Evolutionary conservation across 345 rosid species (phyloP), one percentile per base, ranked within the genome.

Genomic region (Citrus trifoliata): DNA sequence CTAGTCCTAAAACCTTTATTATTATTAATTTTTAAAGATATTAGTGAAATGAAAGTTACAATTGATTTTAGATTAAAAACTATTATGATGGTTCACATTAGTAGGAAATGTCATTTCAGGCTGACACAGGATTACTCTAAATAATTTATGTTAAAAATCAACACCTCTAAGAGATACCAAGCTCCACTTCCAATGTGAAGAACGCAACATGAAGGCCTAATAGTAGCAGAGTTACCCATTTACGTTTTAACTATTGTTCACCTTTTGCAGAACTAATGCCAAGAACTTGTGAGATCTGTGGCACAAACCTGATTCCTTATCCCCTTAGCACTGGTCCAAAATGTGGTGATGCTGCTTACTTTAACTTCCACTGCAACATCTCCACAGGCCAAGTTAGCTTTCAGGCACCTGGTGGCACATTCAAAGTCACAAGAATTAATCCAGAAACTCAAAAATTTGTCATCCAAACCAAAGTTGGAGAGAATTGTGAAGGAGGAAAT

Each of bases 261-360:
- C 71, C n/a, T 66, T 66, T 66, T 35, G 70, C 70, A 66, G 70
- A 35, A 35, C 16, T 66, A 64, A 63, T 30, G 14, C 40, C 24
- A 16, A 87, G 87, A 81, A 81, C 51, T 77, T 93, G 95, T 56
- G 75, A 73, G 68, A 67, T 82, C 19, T 88, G 94, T 32, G 91
- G 92, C 37, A 81, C 90, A 5, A 87, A 79, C 81, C 51, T 79
- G 46, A 81, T 90, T 56, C 93, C 93, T 4, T 90, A 91, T 79
- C 95, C 95, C 3, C 86, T 93, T 18, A 89, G 92, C 84, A 89
- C 86, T 7, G 88, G 86, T 72, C 71, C 80, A 27, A 80, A 82
- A 42, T 93, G 94, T 56, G 95, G 95, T 5, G 95, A 93, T 40
- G 80, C 90, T 35, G 72, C n/a, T 77, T 91, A 93, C 81, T 71